Conservation (phyloP, 352 stramenopile species). For the Pythium rhizo-oryzae region DNA sequence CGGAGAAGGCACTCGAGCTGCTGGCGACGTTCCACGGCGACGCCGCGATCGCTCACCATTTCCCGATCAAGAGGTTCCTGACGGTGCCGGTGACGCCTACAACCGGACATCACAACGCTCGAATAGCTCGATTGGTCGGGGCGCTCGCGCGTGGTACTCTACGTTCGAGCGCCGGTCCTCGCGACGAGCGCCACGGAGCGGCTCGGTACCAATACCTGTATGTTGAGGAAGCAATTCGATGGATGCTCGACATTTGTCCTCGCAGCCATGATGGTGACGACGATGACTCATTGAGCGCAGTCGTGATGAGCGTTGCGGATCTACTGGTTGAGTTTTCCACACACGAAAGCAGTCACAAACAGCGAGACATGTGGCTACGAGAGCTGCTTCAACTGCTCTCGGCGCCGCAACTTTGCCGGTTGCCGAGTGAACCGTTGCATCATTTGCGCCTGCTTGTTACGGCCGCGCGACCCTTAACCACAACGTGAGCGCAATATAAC, state of each 20-base stretch:
- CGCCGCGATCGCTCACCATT: slow-evolving; percentile 1
- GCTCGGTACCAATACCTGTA: neutral
- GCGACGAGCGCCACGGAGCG: neutral
- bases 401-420: neutral
- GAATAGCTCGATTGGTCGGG: slow-evolving; percentile 5
- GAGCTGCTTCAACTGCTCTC: slow-evolving; percentile 25
- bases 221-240: slow-evolving; percentile 13
- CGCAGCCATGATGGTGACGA: neutral
- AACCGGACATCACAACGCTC: neutral
- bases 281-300: neutral
- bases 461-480: slow-evolving; percentile 7
- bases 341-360: neutral
- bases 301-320: slow-evolving; percentile 3
- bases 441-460: slow-evolving; percentile 22
- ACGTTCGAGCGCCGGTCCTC: neutral
- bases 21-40: slow-evolving; percentile 13
- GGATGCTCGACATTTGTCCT: slow-evolving; percentile 15
- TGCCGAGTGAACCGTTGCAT: slow-evolving; percentile 7
- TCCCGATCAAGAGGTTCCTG: slow-evolving; percentile 15
- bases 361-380: slow-evolving; percentile 17
- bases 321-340: slow-evolving; percentile 8
- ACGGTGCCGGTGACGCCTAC: neutral
- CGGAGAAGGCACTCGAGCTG: slow-evolving; percentile 21
- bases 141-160: slow-evolving; percentile 9
- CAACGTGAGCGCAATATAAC: neutral